Base-by-base conservation (phyloP, 31 red algal genomes). In the Endocladia muricata region DNA sequence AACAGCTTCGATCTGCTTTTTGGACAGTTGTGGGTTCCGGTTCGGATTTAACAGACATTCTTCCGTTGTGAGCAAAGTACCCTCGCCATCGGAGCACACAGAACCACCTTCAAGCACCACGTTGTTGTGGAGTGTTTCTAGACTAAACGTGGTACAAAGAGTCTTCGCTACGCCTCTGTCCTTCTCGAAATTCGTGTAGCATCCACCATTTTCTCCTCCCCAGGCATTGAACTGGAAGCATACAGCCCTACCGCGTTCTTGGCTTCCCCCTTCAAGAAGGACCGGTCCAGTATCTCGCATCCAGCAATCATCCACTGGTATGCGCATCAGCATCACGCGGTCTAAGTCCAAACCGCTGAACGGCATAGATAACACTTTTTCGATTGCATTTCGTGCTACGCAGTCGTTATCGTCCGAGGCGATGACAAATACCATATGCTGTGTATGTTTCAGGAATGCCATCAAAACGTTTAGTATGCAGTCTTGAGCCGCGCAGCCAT, bases 181-280 rank as follows among this genome's bases (percentile, higher is more conserved):
- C 38, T 44, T 40, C 9, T 36, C 32, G 49, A 51, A 87, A 37
- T 66, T 67, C 7, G 11, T 49, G 60, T 96, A 96, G 39, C 86
- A 91, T 34, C 86, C 88, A 26, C 88, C 93, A 26, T 19, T 59
- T 3, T 30, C 61, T 4, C 92, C 92, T 23, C 93, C 93, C 93
- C 93, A 96, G 3, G 81, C 93, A 43, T 96, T 96, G 60, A 96
- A 96, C 0, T 41, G 30, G 63, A 91, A 96, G 69, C 89, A 81
- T 23, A 87, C 93, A 3, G 68, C 88, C n/a, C n/a, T n/a, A n/a
- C n/a, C n/a, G n/a, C n/a, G n/a, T n/a, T n/a, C n/a, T n/a, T n/a
- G n/a, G 5, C 23, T 31, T 6, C 23, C 23, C 3, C 39, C 61
- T 4, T 3, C 1, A 1, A 86, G 22, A 30, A 86, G 77, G 4